Conservation (phyloP, 208 protist species). For the Acanthamoeba pearcei region DNA sequence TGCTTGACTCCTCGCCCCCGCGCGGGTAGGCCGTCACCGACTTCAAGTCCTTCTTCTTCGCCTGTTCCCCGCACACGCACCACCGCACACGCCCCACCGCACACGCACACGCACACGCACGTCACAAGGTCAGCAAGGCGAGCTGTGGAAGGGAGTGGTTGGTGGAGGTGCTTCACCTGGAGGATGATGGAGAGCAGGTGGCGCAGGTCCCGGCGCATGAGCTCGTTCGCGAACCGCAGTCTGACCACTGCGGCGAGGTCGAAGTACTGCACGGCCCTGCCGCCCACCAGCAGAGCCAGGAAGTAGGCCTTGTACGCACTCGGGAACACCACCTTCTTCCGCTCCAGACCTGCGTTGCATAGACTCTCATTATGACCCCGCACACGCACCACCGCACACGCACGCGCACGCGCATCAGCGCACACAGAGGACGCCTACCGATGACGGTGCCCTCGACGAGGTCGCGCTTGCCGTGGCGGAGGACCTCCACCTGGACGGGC, state of each 20-base stretch:
- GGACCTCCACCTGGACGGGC: not conserved
- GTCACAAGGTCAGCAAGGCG: no score
- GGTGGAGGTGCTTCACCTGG: not conserved
- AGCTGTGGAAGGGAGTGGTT: no score
- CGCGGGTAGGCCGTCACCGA: not conserved
- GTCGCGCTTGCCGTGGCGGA: not conserved
- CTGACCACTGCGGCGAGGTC: not conserved
- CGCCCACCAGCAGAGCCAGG: not conserved
- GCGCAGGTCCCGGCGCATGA: conserved; percentile 13
- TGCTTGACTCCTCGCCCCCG: not conserved
- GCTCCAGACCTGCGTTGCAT: not conserved
- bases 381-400: no score
- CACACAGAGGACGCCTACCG: not conserved
- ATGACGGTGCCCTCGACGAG: conserved; percentile 7
- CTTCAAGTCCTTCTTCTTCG: conserved; percentile 44
- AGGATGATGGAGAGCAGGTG: conserved; percentile 7
- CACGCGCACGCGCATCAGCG: no score
- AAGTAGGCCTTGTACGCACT: not conserved
- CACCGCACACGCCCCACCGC: no score
- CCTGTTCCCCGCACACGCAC: not conserved
- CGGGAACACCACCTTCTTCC: not conserved
- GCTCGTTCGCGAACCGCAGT: not conserved
- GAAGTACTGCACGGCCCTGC: conserved; percentile 18
- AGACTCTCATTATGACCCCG: no score
- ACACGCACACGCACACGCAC: no score